These are phyloP conservation scores for Forsythia suspensa DNA, from an alignment of 257 asterid genomes.

Conservation along the genomic window DNA sequence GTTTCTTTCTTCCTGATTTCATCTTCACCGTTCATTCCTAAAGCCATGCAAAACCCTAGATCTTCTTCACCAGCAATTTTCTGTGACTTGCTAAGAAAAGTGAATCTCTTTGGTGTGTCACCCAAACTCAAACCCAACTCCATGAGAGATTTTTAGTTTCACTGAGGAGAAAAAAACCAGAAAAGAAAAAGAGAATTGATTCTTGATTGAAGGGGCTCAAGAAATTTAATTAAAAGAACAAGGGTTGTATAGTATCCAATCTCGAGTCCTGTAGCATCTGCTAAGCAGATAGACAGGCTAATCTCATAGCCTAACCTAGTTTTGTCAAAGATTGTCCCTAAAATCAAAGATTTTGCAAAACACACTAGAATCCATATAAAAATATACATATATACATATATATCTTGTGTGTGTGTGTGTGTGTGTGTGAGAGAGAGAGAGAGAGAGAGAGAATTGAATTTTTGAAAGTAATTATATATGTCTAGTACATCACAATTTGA, in stretches of 20 bases:
- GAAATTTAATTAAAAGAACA: constrained; percentile 12
- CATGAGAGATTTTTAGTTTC: constrained; percentile 29
- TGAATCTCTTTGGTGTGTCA: constrained; percentile 55
- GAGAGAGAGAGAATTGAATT: not conserved
- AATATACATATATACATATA: constrained; percentile 27
- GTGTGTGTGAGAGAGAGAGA: not conserved
- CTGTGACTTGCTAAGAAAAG: constrained; percentile 45
- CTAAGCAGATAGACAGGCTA: not conserved
- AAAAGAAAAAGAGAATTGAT: not conserved
- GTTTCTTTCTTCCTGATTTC: constrained; percentile 3
- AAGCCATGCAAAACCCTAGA: constrained; percentile 83
- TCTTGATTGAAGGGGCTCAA: constrained; percentile 5
- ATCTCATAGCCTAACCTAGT: constrained; percentile 9
- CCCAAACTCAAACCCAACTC: constrained; percentile 88
- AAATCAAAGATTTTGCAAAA: constrained; percentile 46
- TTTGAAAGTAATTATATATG: not conserved
- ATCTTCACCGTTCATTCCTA: constrained; percentile 18
- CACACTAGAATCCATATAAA: constrained; percentile 58
- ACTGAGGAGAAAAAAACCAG: not conserved
- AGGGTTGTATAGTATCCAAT: not conserved
- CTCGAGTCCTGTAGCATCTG: not conserved
- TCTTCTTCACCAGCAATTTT: constrained; percentile 29
- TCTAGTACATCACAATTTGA: not conserved
- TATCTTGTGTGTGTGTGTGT: not conserved
- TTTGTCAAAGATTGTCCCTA: constrained; percentile 28